Base-by-base conservation (phyloP, 1,139 yeast genomes). In the Protomyces macrosporus region DNA sequence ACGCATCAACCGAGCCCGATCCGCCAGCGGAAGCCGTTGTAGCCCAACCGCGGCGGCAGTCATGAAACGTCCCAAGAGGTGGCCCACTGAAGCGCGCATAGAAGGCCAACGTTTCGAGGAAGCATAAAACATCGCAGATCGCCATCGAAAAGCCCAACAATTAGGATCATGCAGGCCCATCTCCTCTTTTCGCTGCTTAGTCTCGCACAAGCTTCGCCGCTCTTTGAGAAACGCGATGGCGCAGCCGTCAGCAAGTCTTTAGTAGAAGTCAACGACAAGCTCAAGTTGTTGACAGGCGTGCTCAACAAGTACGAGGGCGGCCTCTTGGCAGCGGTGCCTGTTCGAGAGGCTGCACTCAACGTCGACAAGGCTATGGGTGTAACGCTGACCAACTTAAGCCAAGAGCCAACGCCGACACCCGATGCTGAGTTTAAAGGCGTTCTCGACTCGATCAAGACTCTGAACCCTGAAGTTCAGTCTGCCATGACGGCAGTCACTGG, bases 261-360 rank as follows among this genome's bases (percentile, higher is more conserved):
- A 1, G 32, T 40, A 42, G 58, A 54, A 32, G 58, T 54, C n/a
- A 51, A 51, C 6, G 51, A n/a, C 39, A 54, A 57, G 16, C 32
- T 57, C 7, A 50, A 37, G 39, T 23, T 37, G 9, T 30, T 57
- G n/a, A 51, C 35, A 16, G 55, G 50, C 10, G 45, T 42, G 23
- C 34, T 57, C 33, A 50, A 57, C 37, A 48, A 51, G 40, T 57
- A 50, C 40, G 36, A 50, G 30, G 61, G 61, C 9, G 61, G 61
- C 4, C 40, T 57, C 32, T 14, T 57, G 34, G 55, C 54, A 30
- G 61, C 53, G 6, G 7, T 57, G 39, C 61, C 61, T 10, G 50
- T 57, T 30, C n/a, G 16, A 30, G 7, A 23, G 16, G 16, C 33
- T 10, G 48, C 48, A 14, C 30, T 14, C n/a, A 42, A 45, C 10